Percentiles rank a stretch among this genome's conserved stretches.
Evolutionary conservation across 768 basidiomycete genomes (phyloP).

Genomic region (Lactarius indigo): DNA sequence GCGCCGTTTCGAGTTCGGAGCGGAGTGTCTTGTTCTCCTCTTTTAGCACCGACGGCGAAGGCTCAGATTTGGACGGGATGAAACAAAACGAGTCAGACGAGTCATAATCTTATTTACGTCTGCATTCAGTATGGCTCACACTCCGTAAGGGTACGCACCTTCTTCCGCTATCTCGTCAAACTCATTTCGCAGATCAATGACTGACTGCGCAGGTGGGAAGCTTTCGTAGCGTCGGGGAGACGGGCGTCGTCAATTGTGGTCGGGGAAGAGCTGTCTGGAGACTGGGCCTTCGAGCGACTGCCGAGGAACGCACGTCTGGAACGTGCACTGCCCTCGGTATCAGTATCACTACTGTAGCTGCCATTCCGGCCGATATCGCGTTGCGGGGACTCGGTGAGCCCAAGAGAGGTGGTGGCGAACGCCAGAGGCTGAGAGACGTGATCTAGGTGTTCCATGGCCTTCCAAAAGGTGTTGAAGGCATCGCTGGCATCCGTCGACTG

Average conservation of each 20-base stretch:
- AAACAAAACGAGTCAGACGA: slow-evolving; percentile 79
- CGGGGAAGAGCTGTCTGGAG: slow-evolving; percentile 30
- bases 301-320: slow-evolving; percentile 47
- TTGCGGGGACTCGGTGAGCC: slow-evolving; percentile 37
- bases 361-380: slow-evolving; percentile 43
- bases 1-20: slow-evolving; percentile 53
- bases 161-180: slow-evolving; percentile 65
- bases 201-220: slow-evolving; percentile 21
- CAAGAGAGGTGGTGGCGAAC: slow-evolving; percentile 77
- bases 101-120: slow-evolving; percentile 39
- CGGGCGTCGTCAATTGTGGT: slow-evolving; percentile 26
- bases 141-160: slow-evolving; percentile 39
- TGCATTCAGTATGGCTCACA: slow-evolving; percentile 1
- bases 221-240: slow-evolving; percentile 16
- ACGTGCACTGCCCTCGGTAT: slow-evolving; percentile 54
- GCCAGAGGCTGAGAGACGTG: slow-evolving; percentile 81
- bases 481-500: slow-evolving; percentile 62
- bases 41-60: slow-evolving; percentile 47
- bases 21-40: slow-evolving; percentile 68
- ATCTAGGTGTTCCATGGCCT: slow-evolving; percentile 81
- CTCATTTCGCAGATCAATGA: slow-evolving; percentile 38
- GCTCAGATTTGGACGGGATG: slow-evolving; percentile 59
- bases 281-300: slow-evolving; percentile 31
- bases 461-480: slow-evolving; percentile 88
- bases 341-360: slow-evolving; percentile 62